Evolutionary conservation across 352 stramenopile genomes (phyloP), one percentile per base, ranked within the genome.

Genomic region (Phytophthora constricta): DNA sequence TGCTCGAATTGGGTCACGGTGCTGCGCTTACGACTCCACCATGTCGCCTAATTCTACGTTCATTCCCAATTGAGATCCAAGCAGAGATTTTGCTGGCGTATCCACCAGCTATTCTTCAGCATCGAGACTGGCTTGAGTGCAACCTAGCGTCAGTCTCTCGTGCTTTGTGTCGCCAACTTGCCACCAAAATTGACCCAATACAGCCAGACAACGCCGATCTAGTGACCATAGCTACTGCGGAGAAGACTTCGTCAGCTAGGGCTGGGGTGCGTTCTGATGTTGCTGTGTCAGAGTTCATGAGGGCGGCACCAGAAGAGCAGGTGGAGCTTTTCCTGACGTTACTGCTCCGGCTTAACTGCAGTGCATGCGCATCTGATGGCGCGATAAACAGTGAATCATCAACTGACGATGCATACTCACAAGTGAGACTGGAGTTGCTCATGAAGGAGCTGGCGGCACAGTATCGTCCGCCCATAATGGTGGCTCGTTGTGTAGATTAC

Each of bases 291-390:
- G 84, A 93, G 53, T 70, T 67, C 4, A 79, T 92, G 49, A 42
- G 9, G 0, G 50, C 60, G 11, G 53, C 65, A 0, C 37, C 72
- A 25, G 84, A 90, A 54, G 86, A 96, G 51, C 80, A 77, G 5
- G 74, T 92, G 0, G 88, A 96, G 69, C 76, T 96, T 0, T 96
- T 89, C 37, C 70, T 96, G 2, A 90, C 85, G 8, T 41, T 93
- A 2, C 49, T 96, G 17, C 49, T 96, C 22, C 76, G 78, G 1
- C 54, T 95, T 19, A 93, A 93, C 54, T 53, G 48, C 41, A 33
- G 42, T 52, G 5, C 19, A 14, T 37, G 19, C 23, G 58, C 45
- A 31, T 26, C 28, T 43, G 25, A 48, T 14, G n/a, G 42, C 47
- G 11, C 50, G 13, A 14, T 5, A 9, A 43, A 43, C 20, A 43